Evolutionary conservation across 352 stramenopile species (phyloP).

Genomic region (Pythium phragmiticola): DNA sequence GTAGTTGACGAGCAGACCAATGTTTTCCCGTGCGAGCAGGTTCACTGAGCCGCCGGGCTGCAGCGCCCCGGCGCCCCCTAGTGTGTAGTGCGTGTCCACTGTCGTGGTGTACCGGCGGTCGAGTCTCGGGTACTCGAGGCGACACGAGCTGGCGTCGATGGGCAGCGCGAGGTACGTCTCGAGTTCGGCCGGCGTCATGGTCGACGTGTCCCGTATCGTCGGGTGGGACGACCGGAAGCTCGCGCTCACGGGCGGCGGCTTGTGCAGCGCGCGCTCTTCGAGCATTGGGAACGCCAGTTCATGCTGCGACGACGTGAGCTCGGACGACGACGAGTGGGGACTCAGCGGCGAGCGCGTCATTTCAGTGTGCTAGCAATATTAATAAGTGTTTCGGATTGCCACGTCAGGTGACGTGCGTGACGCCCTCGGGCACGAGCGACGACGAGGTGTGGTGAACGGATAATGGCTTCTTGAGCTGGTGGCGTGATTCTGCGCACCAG

Average conservation of each 20-base stretch:
- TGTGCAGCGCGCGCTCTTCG: constrained; percentile 18
- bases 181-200: constrained; percentile 19
- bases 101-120: constrained; percentile 3
- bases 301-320: constrained; percentile 15
- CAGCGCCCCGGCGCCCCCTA: constrained; percentile 12
- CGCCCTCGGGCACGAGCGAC: neutral
- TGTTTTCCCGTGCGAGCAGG: constrained; percentile 32
- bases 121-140: neutral
- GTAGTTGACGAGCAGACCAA: constrained; percentile 64
- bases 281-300: constrained; percentile 23
- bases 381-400: neutral
- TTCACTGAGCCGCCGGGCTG: constrained; percentile 26
- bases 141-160: neutral
- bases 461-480: neutral
- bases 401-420: neutral
- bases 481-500: neutral
- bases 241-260: constrained; percentile 6
- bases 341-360: neutral
- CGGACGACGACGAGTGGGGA: constrained; percentile 14
- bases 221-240: constrained; percentile 15
- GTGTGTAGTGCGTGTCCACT: constrained; percentile 1
- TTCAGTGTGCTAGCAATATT: neutral
- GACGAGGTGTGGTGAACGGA: neutral
- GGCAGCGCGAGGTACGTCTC: constrained; percentile 16
- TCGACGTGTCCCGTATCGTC: constrained; percentile 6